These are phyloP conservation scores for Betula pendula DNA, from an alignment of 306 rosid species.

Conservation along the genomic window DNA sequence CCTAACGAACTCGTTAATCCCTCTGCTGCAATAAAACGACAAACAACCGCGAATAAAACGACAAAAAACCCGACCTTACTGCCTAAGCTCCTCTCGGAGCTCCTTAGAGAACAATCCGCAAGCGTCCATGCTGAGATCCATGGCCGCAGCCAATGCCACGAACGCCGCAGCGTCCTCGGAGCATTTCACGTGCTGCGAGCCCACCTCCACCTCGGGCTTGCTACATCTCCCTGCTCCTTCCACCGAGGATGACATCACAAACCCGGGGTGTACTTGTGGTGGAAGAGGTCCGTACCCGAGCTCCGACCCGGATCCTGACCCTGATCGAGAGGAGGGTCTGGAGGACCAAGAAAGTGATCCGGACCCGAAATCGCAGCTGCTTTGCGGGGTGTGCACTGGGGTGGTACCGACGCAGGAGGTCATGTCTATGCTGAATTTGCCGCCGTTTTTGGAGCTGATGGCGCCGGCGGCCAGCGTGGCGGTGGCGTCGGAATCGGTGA, in stretches of 20 bases:
- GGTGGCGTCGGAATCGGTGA: conserved; percentile 42
- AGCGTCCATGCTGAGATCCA: conserved; percentile 62
- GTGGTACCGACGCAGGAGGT: conserved; percentile 48
- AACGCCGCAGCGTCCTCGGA: conserved; percentile 59
- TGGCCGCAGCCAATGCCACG: conserved; percentile 59
- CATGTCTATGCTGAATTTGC: conserved; percentile 50
- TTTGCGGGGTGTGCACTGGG: conserved; percentile 67
- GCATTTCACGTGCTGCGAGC: conserved; percentile 58
- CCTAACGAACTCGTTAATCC: too few species aligned
- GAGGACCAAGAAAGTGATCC: conserved; percentile 3
- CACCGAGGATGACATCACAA: conserved; percentile 59
- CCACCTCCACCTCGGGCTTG: conserved; percentile 54
- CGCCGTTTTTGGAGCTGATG: conserved; percentile 52
- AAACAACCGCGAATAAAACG: background rate
- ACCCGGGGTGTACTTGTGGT: conserved; percentile 57
- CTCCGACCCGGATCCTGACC: conserved; percentile 40
- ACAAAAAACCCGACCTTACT: conserved; percentile 21
- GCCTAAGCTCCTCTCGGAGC: conserved; percentile 55
- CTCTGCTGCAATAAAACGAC: conserved; percentile 30
- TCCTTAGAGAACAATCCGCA: conserved; percentile 56
- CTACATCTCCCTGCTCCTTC: conserved; percentile 52
- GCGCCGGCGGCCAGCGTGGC: conserved; percentile 49
- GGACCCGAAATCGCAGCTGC: conserved; percentile 58
- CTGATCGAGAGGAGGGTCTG: conserved; percentile 25
- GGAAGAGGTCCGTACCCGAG: conserved; percentile 69